Evolutionary conservation across 179 eudicot species (phyloP).

Genomic region (Sideroxylon spinosum): DNA sequence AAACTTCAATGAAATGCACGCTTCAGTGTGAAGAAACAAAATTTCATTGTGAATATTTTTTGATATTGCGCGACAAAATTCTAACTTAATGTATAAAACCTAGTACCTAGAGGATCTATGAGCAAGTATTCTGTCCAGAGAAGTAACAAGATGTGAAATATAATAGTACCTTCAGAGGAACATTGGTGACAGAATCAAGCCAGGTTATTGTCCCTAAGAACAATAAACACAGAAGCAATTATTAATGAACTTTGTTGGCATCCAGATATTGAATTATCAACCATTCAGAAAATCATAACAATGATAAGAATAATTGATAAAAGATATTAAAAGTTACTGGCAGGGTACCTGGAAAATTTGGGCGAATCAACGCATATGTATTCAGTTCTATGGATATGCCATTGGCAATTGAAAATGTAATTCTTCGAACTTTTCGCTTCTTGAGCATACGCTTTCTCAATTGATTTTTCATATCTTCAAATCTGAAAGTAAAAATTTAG

Average conservation of each 20-base stretch:
- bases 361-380: slow-evolving; percentile 91
- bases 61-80: too few species aligned
- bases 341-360: slow-evolving; percentile 69
- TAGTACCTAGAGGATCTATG: too few species aligned
- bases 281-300: background rate
- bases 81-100: too few species aligned
- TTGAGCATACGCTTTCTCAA: slow-evolving; percentile 82
- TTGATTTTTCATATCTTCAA: slow-evolving; percentile 79
- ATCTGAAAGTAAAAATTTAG: slow-evolving; percentile 36
- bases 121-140: background rate
- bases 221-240: slow-evolving; percentile 20
- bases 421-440: slow-evolving; percentile 87
- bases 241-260: background rate
- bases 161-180: slow-evolving; percentile 68
- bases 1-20: too few species aligned
- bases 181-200: slow-evolving; percentile 89
- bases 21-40: too few species aligned
- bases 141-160: background rate
- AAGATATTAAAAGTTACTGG: slow-evolving; percentile 10
- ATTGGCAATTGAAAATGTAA: slow-evolving; percentile 56
- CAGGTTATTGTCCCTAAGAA: slow-evolving; percentile 70
- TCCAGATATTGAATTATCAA: background rate
- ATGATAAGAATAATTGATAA: background rate
- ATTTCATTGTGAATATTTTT: too few species aligned
- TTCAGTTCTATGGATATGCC: slow-evolving; percentile 78